Base-by-base conservation (phyloP, 2,329 filamentous ascomycete species). In the Camillea tinctor region DNA sequence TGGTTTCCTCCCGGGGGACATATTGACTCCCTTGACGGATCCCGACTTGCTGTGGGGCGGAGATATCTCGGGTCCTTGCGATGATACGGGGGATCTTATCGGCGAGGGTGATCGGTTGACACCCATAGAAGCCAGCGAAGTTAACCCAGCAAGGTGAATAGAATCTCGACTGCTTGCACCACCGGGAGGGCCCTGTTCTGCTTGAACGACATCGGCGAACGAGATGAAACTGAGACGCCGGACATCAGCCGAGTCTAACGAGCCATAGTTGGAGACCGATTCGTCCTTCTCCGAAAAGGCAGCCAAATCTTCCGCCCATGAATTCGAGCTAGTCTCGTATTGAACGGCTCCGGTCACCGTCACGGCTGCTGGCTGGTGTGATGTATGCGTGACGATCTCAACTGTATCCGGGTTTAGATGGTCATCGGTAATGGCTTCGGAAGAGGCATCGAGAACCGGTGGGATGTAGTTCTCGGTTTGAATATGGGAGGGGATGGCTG, bases 391-490 rank as follows among this genome's bases (percentile, higher is more conserved):
- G 52, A 97, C 86, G 72, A 98, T 97, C 78, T 97, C 93, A 57
- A 98, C 93, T 22, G 88, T 86, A 73, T 97, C 93, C 4, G 93
- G 92, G 73, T 95, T 89, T 55, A 97, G 83, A 59, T 88, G 88
- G 66, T 87, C 81, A 75, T 97, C 92, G 13, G 94, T 97, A 70
- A 98, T 97, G 59, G 93, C 93, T 69, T 93, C 87, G 50, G 93
- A 96, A 2, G 92, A 94, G 55, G 94, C 94, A 73, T 97, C 92
- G 53, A 98, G 82, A 13, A 96, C 93, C 0, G 94, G 86, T 7
- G 94, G 94, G 67, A 98, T 97, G 73, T 93, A 86, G 77, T 98
- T 93, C 75, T 98, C 94, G 7, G 92, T 97, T 69, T 93, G 88
- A 69, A 98, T 96, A 72, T 98, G 94, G 7, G 91, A 88, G 2